Percentiles rank a stretch among this genome's conserved stretches.
phyloP scores from a whole-genome alignment of 1,284 basidiomycete species.

The Phlebopus sp. region DNA sequence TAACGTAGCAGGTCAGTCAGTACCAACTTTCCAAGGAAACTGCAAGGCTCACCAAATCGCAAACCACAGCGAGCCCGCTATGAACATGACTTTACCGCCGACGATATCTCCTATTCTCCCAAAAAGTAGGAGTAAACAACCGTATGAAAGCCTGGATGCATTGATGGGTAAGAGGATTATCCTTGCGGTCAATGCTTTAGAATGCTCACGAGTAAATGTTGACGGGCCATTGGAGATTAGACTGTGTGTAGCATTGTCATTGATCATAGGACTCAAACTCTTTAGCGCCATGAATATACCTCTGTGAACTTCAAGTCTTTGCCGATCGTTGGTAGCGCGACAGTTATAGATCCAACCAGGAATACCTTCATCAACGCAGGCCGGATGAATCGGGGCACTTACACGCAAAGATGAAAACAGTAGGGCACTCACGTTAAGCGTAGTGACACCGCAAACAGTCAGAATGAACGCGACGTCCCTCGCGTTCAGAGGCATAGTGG shows the following conservation, averaged over 20 bases:
- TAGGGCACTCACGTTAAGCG: constrained; percentile 14
- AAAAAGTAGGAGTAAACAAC: constrained; percentile 31
- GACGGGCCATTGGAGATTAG: constrained; percentile 42
- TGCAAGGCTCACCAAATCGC: constrained; percentile 24
- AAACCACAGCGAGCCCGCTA: constrained; percentile 34
- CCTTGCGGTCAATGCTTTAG: constrained; percentile 1
- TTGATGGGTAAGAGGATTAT: background rate
- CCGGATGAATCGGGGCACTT: too few species aligned
- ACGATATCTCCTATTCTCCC: constrained; percentile 41
- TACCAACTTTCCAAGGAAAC: background rate
- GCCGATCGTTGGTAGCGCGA: constrained; percentile 43
- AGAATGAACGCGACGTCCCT: constrained; percentile 8
- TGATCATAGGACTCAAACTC: background rate
- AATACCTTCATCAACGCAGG: constrained; percentile 28
- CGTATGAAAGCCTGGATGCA: constrained; percentile 29
- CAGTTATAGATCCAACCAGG: constrained; percentile 39
- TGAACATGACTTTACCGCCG: constrained; percentile 37
- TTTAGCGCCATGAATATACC: constrained; percentile 4
- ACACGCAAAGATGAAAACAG: background rate
- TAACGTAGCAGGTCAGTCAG: constrained; percentile 4
- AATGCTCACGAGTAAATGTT: constrained; percentile 38
- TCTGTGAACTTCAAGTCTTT: constrained; percentile 35
- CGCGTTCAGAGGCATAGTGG: constrained; percentile 1
- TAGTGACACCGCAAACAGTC: constrained; percentile 18
- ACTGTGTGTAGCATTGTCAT: constrained; percentile 3